Conservation (phyloP, 140 eudicot genomes). For the Oenanthe javanica region DNA sequence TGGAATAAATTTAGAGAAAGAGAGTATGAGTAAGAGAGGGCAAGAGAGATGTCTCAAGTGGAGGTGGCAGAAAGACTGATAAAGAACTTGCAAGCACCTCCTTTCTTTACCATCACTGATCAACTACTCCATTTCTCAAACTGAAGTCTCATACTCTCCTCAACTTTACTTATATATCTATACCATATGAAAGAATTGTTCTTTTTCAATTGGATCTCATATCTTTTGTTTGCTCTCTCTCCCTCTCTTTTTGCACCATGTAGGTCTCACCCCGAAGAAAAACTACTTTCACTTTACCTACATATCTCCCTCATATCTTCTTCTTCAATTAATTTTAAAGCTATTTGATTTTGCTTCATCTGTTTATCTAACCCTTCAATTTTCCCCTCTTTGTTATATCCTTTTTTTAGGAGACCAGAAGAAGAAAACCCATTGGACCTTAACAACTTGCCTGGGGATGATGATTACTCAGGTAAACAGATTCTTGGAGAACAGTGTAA, state of each 20-base stretch:
- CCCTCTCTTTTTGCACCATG: slow-evolving; percentile 29
- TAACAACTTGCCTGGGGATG: slow-evolving; percentile 75
- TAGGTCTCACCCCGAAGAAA: slow-evolving; percentile 26
- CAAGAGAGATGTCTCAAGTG: slow-evolving; percentile 26
- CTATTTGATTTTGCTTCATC: not conserved
- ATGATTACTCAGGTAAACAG: slow-evolving; percentile 72
- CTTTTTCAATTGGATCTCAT: not conserved
- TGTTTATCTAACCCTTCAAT: not conserved
- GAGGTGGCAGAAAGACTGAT: slow-evolving; percentile 55
- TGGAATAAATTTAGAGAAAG: not conserved
- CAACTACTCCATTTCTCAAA: slow-evolving; percentile 28
- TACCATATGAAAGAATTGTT: not conserved
- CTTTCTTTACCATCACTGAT: slow-evolving; percentile 41
- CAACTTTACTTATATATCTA: slow-evolving; percentile 13
- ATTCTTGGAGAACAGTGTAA: slow-evolving; percentile 50
- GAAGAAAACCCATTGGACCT: slow-evolving; percentile 78
- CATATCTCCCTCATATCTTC: slow-evolving; percentile 7
- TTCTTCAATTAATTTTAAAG: not conserved
- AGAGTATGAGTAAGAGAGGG: not conserved
- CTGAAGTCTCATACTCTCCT: slow-evolving; percentile 41
- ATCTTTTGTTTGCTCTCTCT: slow-evolving; percentile 21
- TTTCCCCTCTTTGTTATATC: not conserved
- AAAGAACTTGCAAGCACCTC: slow-evolving; percentile 44
- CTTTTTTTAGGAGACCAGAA: slow-evolving; percentile 44
- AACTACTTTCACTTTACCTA: slow-evolving; percentile 13